These are phyloP conservation scores for Curvularia sp. DNA, from an alignment of 2,329 filamentous ascomycete species.

Conservation along the genomic window DNA sequence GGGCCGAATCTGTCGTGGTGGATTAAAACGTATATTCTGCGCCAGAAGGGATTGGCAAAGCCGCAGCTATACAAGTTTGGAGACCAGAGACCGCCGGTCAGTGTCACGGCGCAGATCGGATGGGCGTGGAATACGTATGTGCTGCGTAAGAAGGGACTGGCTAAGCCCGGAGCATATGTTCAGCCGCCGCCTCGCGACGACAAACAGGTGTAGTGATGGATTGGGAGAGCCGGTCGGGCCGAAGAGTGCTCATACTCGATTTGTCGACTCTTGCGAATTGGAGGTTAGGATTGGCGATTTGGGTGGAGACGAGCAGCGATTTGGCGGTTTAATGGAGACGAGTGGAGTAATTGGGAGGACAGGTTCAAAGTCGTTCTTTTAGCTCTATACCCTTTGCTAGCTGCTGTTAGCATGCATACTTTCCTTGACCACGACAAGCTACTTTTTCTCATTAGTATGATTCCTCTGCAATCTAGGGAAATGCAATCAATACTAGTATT, in stretches of 20 bases:
- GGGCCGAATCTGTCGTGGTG: conserved; percentile 53
- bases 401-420: conserved; percentile 1
- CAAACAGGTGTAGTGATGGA: conserved; percentile 24
- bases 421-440: neutral
- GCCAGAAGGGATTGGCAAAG: conserved; percentile 45
- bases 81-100: conserved; percentile 23
- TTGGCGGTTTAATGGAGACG: neutral
- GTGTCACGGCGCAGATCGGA: conserved; percentile 29
- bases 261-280: neutral
- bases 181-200: conserved; percentile 23
- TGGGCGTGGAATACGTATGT: conserved; percentile 31
- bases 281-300: neutral
- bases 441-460: neutral
- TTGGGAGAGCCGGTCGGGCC: neutral
- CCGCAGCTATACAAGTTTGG: conserved; percentile 51
- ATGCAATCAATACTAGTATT: neutral
- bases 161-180: conserved; percentile 25
- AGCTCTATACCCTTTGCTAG: conserved; percentile 16
- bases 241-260: neutral
- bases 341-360: neutral
- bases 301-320: neutral
- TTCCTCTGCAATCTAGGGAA: neutral
- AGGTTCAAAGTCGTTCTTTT: neutral
- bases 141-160: conserved; percentile 28
- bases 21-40: conserved; percentile 55